Evolutionary conservation across 495 filamentous ascomycete species (phyloP), one percentile per base, ranked within the genome.

Genomic region (Trichoderma gamsii): DNA sequence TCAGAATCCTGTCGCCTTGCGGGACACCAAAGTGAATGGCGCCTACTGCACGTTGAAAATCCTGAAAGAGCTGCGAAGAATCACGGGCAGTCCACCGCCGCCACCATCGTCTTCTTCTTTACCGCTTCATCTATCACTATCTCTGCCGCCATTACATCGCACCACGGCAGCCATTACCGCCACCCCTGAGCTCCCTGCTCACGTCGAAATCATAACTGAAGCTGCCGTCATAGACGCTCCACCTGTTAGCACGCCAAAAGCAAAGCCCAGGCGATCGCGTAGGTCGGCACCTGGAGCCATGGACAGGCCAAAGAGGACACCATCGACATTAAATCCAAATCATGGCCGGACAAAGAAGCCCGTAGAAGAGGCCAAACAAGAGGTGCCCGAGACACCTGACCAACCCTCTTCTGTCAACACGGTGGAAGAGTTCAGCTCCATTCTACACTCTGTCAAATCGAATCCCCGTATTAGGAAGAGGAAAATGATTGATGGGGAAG

Each of bases 381-480:
- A 69, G 56, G 21, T 21, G 1, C 46, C 49, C 12, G 43, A 66
- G 32, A 66, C 43, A 12, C n/a, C 56, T 32, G 16, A 3, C 25
- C 56, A 27, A 21, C 23, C 56, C 5, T 25, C 35, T 6, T 38
- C 56, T 16, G 56, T 32, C 12, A 61, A 21, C 56, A 61, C 56
- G 25, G 41, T 23, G n/a, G 67, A 49, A 15, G 69, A 67, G 25
- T 61, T 61, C 4, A 71, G 69, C 67, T 81, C 79, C 16, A 80
- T 79, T 35, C 74, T 75, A 4, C 73, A 74, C 6, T 73, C 75
- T 23, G 78, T 80, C 61, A 82, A 82, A 66, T 71, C 72, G 13
- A 63, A 72, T 65, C 74, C 69, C 46, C 77, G 79, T 43, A 78
- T 77, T 68, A 76, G 80, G 64, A 82, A 81, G 21, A 78, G 76